Conservation (phyloP, 2,329 filamentous ascomycete species). For the Aureobasidium lini region DNA sequence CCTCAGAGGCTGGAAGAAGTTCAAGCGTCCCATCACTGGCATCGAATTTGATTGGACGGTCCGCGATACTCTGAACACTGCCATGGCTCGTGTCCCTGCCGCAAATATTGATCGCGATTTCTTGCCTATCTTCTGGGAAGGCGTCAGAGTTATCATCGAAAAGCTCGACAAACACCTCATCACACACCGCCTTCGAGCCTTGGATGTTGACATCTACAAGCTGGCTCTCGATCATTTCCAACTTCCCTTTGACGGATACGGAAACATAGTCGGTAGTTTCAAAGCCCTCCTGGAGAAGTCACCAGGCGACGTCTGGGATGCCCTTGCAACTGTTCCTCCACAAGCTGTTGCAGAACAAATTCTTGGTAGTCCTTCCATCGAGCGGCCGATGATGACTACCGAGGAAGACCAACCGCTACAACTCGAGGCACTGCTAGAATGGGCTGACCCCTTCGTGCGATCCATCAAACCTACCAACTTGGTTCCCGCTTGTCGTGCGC, state of each 20-base stretch:
- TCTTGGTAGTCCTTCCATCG: conserved; percentile 63
- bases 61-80: conserved; percentile 60
- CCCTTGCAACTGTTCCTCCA: conserved; percentile 72
- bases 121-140: conserved; percentile 72
- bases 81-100: conserved; percentile 55
- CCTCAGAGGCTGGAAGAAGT: conserved; percentile 57
- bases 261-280: conserved; percentile 63
- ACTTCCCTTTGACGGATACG: conserved; percentile 47
- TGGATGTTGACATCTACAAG: conserved; percentile 63
- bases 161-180: conserved; percentile 68
- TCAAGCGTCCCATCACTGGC: conserved; percentile 55
- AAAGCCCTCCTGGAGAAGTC: conserved; percentile 66
- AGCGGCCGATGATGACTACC: conserved; percentile 50
- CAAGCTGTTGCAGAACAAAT: conserved; percentile 77
- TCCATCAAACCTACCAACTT: conserved; percentile 71
- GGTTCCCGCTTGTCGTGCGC: conserved; percentile 70
- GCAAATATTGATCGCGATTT: conserved; percentile 44
- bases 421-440: conserved; percentile 60
- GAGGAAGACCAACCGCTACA: conserved; percentile 46
- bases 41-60: conserved; percentile 85
- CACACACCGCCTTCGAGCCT: conserved; percentile 65
- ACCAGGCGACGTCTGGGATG: conserved; percentile 77
- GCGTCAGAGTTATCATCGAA: conserved; percentile 64
- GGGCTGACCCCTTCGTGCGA: conserved; percentile 69
- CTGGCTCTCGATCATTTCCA: conserved; percentile 58